Base-by-base conservation (phyloP, 2,329 filamentous ascomycete species). In the Colletotrichum lupini region DNA sequence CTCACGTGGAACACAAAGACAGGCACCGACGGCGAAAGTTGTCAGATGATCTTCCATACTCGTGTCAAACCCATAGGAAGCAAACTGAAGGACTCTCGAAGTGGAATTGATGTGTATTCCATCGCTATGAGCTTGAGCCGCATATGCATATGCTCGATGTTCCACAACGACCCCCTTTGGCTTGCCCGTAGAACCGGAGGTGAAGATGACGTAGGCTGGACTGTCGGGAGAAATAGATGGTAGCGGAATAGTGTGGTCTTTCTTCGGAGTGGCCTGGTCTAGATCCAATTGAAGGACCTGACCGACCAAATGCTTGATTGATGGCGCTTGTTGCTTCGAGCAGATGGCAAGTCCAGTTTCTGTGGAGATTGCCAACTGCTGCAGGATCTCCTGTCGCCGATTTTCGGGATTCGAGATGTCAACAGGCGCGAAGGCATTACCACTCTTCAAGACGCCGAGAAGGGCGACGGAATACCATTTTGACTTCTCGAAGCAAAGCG, bases 21-120 rank as follows among this genome's bases (percentile, higher is more conserved):
- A 91, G 0, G 88, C 90, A n/a, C 91, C 91, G n/a, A 85, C 80
- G 11, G 87, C 82, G 5, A 92, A 81, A 0, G 88, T 85, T 0
- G 86, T 84, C 9, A 90, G 80, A 0, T 87, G 85, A 72, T 91
- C 89, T 0, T 85, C 78, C 1, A 91, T 80, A 22, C 85, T 85
- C 5, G 86, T 83, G 56, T 91, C 88, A 30, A 89, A 89, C 1
- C 86, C 87, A 74, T 87, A 89, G 4, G 85, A 84, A 0, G 87
- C 88, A 59, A 88, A 87, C 70, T 89, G 87, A 0, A 73, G 24
- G 2, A 71, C 67, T 1, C 67, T 49, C 0, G 61, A 70, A 22
- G 12, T 2, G 1, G n/a, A 6, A 4, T 49, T 14, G 19, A 73
- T 65, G 8, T 59, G 66, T 7, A 72, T 64, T 0, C 59, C 59